Evolutionary conservation across 768 basidiomycete species (phyloP).

Genomic region (Rossbeevera mucosa): DNA sequence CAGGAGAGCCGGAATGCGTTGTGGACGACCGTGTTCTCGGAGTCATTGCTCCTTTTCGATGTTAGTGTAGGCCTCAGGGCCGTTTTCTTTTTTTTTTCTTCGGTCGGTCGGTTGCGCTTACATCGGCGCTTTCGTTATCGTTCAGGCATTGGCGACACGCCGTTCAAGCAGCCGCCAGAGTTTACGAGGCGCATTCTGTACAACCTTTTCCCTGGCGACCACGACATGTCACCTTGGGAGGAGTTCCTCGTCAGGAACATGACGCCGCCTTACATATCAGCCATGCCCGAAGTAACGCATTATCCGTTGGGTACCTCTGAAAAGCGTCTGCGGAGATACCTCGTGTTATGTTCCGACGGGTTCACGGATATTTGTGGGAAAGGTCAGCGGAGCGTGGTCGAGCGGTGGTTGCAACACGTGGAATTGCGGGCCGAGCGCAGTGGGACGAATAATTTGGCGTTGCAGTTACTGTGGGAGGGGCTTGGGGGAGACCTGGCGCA

Average conservation of each 20-base stretch:
- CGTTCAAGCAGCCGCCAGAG: constrained; percentile 68
- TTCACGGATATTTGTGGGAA: constrained; percentile 58
- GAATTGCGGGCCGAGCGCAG: constrained; percentile 22
- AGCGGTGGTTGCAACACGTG: constrained; percentile 49
- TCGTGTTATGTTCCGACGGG: constrained; percentile 64
- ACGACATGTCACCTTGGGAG: constrained; percentile 60
- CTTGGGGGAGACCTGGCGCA: constrained; percentile 52
- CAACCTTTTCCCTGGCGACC: constrained; percentile 59
- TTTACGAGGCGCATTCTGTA: constrained; percentile 65
- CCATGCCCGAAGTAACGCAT: constrained; percentile 60
- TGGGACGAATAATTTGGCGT: constrained; percentile 45
- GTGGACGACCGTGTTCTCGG: constrained; percentile 67
- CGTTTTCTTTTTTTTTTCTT: background rate
- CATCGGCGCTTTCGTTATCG: constrained; percentile 5
- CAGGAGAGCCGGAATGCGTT: constrained; percentile 65
- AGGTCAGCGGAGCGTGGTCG: constrained; percentile 43
- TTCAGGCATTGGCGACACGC: constrained; percentile 63
- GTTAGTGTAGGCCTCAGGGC: constrained; percentile 39
- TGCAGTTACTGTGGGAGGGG: constrained; percentile 51
- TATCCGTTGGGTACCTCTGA: constrained; percentile 38
- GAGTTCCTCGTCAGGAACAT: constrained; percentile 58
- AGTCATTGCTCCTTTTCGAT: constrained; percentile 72
- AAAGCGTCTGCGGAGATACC: constrained; percentile 40
- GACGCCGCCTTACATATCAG: constrained; percentile 64
- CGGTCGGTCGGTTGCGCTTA: constrained; percentile 5